Evolutionary conservation across 768 basidiomycete genomes (phyloP).

Genomic region (Podaxis sp.): DNA sequence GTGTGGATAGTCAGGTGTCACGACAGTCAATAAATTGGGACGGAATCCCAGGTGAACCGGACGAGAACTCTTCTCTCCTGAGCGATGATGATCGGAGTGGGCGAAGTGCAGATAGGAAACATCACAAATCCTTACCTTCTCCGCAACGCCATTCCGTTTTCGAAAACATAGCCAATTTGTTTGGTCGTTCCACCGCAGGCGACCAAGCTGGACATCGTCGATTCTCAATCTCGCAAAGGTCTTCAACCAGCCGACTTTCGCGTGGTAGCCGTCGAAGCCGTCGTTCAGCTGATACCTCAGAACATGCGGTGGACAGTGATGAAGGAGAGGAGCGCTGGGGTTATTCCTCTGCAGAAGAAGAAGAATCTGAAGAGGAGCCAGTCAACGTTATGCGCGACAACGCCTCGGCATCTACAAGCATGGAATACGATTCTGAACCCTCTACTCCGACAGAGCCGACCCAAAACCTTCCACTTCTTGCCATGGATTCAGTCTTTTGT

Average conservation of each 20-base stretch:
- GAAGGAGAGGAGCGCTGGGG: slow-evolving; percentile 83
- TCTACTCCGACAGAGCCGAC: slow-evolving; percentile 48
- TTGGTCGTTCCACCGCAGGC: slow-evolving; percentile 43
- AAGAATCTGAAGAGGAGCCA: slow-evolving; percentile 38
- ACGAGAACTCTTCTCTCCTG: slow-evolving; percentile 25
- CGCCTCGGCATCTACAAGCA: slow-evolving; percentile 49
- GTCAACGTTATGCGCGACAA: slow-evolving; percentile 33
- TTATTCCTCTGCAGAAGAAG: slow-evolving; percentile 84
- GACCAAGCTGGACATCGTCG: slow-evolving; percentile 40
- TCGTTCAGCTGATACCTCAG: slow-evolving; percentile 49
- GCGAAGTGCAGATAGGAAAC: slow-evolving; percentile 13
- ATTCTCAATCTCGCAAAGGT: slow-evolving; percentile 54
- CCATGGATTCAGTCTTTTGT: slow-evolving; percentile 76
- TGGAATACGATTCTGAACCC: slow-evolving; percentile 70
- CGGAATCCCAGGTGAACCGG: slow-evolving; percentile 22
- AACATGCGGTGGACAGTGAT: slow-evolving; percentile 50
- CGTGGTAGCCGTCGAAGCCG: slow-evolving; percentile 48
- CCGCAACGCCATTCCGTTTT: slow-evolving; percentile 45
- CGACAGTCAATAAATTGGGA: slow-evolving; percentile 32
- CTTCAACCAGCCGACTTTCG: slow-evolving; percentile 46
- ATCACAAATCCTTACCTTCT: slow-evolving; percentile 30
- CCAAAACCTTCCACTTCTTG: slow-evolving; percentile 60
- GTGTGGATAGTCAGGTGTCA: slow-evolving; percentile 41
- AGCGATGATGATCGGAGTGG: slow-evolving; percentile 23
- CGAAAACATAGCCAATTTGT: slow-evolving; percentile 64